phyloP scores from a whole-genome alignment of 768 basidiomycete species.

The Arthromyces matolae region DNA sequence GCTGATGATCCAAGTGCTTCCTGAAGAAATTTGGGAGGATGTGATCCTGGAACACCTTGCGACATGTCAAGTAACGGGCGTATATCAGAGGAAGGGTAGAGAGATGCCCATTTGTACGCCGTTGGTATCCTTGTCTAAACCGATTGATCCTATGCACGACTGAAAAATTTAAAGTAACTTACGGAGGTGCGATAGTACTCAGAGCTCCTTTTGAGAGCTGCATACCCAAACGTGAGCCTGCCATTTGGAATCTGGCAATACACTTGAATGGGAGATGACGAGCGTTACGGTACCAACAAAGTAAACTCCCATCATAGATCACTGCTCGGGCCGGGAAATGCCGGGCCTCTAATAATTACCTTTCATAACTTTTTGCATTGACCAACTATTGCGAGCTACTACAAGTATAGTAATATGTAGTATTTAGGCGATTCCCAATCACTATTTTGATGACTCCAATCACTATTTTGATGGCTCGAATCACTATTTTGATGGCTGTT shows the following conservation, averaged over 20 bases:
- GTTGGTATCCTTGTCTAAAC: constrained; percentile 44
- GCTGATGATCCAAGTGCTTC: constrained; percentile 43
- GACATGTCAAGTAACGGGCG: constrained; percentile 65
- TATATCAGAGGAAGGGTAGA: constrained; percentile 36
- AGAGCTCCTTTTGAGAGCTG: constrained; percentile 37
- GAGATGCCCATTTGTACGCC: constrained; percentile 53
- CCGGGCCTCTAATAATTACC: too few species aligned
- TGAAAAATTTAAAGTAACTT: constrained; percentile 6
- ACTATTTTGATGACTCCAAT: too few species aligned
- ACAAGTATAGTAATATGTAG: too few species aligned
- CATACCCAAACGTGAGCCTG: constrained; percentile 25
- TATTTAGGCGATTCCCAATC: too few species aligned
- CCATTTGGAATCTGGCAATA: not conserved
- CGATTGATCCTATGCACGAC: not conserved
- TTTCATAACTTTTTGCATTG: too few species aligned
- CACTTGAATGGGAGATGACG: not conserved
- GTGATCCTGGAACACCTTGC: constrained; percentile 68
- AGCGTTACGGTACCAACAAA: not conserved
- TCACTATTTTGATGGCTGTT: too few species aligned
- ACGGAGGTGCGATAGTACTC: constrained; percentile 48
- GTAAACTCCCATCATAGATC: too few species aligned
- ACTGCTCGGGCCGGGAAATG: too few species aligned
- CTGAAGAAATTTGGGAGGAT: constrained; percentile 53
- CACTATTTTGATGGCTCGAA: too few species aligned
- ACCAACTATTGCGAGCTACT: too few species aligned